Evolutionary conservation across 768 basidiomycete species (phyloP).

Genomic region (Chalciporus sphaerocephalus): DNA sequence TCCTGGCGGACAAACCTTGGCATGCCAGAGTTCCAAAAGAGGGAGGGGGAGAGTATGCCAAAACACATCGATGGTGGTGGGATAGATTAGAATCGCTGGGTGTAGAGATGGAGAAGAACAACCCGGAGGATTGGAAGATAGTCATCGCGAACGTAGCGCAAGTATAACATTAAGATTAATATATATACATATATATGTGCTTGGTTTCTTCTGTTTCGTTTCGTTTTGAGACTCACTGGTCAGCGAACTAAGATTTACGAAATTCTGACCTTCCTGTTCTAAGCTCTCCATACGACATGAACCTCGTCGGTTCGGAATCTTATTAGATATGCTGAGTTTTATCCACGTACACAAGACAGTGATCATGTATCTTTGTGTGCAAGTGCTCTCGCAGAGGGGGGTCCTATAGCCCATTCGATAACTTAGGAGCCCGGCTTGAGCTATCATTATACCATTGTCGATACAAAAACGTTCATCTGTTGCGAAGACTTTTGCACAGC

Average conservation of each 20-base stretch:
- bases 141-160: constrained; percentile 47
- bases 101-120: constrained; percentile 39
- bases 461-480: constrained; percentile 99
- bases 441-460: constrained; percentile 99
- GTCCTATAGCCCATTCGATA: constrained; percentile 88
- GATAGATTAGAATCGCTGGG: constrained; percentile 46
- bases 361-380: constrained; percentile 75
- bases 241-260: background rate
- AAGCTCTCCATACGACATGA: constrained; percentile 78
- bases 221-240: background rate
- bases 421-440: constrained; percentile 90
- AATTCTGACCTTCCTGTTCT: background rate
- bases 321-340: constrained; percentile 11
- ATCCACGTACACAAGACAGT: background rate
- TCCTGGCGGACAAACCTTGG: constrained; percentile 87
- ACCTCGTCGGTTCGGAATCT: constrained; percentile 97
- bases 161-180: constrained; percentile 1
- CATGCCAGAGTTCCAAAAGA: constrained; percentile 42
- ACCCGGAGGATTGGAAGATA: constrained; percentile 48
- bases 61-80: constrained; percentile 79
- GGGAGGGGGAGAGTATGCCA: constrained; percentile 47
- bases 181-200: background rate
- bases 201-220: background rate
- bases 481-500: constrained; percentile 85
- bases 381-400: constrained; percentile 71